Conservation (phyloP, 2,329 filamentous ascomycete genomes). For the Spiromastix sp. region DNA sequence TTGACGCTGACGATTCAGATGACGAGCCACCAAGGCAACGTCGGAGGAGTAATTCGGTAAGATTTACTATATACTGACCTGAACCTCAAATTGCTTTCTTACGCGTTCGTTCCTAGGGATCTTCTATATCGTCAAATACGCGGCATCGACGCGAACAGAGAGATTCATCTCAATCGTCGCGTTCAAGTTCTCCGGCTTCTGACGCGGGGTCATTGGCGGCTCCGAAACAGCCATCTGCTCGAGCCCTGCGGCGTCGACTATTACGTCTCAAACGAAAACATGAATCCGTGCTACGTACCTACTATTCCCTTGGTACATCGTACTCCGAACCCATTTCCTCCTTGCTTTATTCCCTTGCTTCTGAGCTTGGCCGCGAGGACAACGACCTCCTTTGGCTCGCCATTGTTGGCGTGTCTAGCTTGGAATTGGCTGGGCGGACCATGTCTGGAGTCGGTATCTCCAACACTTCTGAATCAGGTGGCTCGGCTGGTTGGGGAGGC, state of each 20-base stretch:
- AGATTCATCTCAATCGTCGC: conserved; percentile 36
- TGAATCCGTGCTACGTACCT: conserved; percentile 63
- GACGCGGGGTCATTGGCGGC: conserved; percentile 29
- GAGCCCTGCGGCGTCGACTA: conserved; percentile 60
- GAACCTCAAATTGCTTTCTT: no score
- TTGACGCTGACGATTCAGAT: conserved; percentile 51
- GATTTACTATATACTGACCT: conserved; percentile 5
- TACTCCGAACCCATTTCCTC: conserved; percentile 94
- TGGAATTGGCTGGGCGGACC: conserved; percentile 82
- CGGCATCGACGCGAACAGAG: conserved; percentile 30
- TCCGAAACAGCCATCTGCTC: conserved; percentile 56
- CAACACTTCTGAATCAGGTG: conserved; percentile 44
- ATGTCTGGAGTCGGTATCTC: conserved; percentile 63
- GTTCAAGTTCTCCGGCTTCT: conserved; percentile 34
- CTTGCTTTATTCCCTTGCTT: conserved; percentile 87
- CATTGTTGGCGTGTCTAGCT: conserved; percentile 88
- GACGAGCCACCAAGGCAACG: conserved; percentile 68
- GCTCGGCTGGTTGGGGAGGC: conserved; percentile 65
- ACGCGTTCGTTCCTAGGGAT: conserved; percentile 21
- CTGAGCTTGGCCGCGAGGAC: conserved; percentile 89
- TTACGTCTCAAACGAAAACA: conserved; percentile 67
- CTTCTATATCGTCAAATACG: conserved; percentile 31
- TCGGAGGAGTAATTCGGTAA: conserved; percentile 77
- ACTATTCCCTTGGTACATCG: conserved; percentile 78
- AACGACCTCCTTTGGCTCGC: conserved; percentile 93